phyloP scores from a whole-genome alignment of 2,329 filamentous ascomycete genomes.

The Alternaria viburni region DNA sequence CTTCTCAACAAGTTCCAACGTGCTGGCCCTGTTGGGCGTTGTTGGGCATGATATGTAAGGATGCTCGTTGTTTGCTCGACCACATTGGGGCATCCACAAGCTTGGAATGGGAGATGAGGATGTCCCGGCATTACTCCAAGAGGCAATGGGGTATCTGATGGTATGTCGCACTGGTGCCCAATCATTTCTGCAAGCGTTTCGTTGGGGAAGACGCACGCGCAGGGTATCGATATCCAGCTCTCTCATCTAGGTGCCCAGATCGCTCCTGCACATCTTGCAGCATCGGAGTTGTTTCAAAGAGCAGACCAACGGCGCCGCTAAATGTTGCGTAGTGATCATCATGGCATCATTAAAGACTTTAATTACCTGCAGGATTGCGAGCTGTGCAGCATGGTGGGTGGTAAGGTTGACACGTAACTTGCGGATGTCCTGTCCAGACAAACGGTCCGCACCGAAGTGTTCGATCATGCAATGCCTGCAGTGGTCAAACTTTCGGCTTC shows the following conservation, averaged over 20 bases:
- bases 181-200: background rate
- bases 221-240: background rate
- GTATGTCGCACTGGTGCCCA: background rate
- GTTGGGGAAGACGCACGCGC: background rate
- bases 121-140: background rate
- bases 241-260: background rate
- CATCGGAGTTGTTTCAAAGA: background rate
- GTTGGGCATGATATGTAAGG: background rate
- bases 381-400: background rate
- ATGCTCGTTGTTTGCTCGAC: background rate
- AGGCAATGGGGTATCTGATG: background rate
- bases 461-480: background rate
- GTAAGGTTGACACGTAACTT: background rate
- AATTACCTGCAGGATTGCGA: background rate
- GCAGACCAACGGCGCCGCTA: background rate
- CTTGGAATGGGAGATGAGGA: background rate
- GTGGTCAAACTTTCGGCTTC: background rate
- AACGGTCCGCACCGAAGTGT: constrained; percentile 3
- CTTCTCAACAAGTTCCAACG: background rate
- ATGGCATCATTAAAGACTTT: background rate
- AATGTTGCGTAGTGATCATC: background rate
- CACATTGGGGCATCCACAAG: background rate
- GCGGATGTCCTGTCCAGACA: background rate
- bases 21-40: background rate
- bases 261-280: constrained; percentile 1